Evolutionary conservation across 108 stramenopile species (phyloP), one percentile per base, ranked within the genome.

Genomic region (Thalassiosira profunda): DNA sequence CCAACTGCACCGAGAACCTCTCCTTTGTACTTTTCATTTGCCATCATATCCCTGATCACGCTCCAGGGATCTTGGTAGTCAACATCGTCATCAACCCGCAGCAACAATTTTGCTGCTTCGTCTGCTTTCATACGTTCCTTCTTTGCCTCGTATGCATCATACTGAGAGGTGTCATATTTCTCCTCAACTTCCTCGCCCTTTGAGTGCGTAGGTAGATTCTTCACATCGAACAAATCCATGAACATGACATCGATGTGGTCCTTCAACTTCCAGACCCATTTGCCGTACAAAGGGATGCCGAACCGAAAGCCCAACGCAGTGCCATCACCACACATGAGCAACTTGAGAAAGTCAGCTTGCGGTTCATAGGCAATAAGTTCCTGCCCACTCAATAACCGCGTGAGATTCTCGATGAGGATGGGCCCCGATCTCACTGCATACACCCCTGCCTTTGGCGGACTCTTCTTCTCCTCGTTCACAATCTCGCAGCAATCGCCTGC

Each of bases 391-490:
- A 95, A 63, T 26, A 58, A 79, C 12, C 47, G 51, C 21, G 82
- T 70, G 28, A 96, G 63, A 48, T 96, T 96, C 52, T 85, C 76
- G 43, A 87, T 86, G 53, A 96, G 67, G 41, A 93, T 63, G 9
- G 95, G 95, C 20, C 95, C 95, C 1, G 92, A 76, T 24, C 95
- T 70, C 9, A 96, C 95, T 3, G 95, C 95, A 86, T 89, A 96
- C 5, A 96, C 95, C 1, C 95, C 95, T 1, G 95, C 95, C 67
- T 96, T 96, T 31, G 94, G 91, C 7, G 84, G 82, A 15, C 67
- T 68, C 30, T 58, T 60, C 26, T 23, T 17, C 8, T 61, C 31
- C 5, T 57, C 63, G 5, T 28, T 49, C 1, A 71, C 46, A 56
- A 96, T 92, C 45, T 80, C 76, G 59, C 81, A 82, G 42, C 95